Evolutionary conservation across 805 yeast genomes (phyloP).

Genomic region (Peterozyma toletana): DNA sequence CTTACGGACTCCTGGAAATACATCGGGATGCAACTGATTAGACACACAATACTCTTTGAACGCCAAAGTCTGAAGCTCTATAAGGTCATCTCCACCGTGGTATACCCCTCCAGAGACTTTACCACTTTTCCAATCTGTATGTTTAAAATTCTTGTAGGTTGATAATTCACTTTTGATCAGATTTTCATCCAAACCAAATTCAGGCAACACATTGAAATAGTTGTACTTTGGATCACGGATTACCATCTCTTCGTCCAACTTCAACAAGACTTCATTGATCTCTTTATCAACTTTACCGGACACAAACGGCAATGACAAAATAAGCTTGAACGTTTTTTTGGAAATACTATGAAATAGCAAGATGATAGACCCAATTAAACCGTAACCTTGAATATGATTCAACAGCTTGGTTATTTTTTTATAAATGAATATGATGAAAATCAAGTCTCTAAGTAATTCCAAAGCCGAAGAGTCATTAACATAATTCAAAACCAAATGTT

Average conservation of each 20-base stretch:
- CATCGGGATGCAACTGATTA: conserved; percentile 95
- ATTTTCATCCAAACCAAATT: conserved; percentile 41
- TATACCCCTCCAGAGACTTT: conserved; percentile 92
- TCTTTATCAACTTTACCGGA: conserved; percentile 54
- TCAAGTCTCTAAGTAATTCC: conserved; percentile 4
- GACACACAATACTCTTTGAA: conserved; percentile 76
- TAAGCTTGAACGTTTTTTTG: conserved; percentile 19
- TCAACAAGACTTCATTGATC: conserved; percentile 35
- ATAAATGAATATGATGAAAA: conserved; percentile 1
- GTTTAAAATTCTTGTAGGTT: conserved; percentile 41
- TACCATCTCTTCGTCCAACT: conserved; percentile 53
- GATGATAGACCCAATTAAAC: conserved; percentile 24
- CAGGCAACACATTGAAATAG: conserved; percentile 50
- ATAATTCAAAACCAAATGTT: not conserved
- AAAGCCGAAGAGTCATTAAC: not conserved
- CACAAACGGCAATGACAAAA: conserved; percentile 45
- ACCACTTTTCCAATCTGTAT: conserved; percentile 80
- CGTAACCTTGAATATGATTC: conserved; percentile 27
- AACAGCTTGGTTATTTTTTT: not conserved
- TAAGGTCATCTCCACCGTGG: conserved; percentile 84
- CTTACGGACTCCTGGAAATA: conserved; percentile 91
- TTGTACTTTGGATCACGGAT: conserved; percentile 38
- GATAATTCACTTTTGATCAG: conserved; percentile 46
- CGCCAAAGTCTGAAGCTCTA: conserved; percentile 69
- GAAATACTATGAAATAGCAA: conserved; percentile 12